Conservation (phyloP, 805 yeast species). For the Ogataea haglerorum region DNA sequence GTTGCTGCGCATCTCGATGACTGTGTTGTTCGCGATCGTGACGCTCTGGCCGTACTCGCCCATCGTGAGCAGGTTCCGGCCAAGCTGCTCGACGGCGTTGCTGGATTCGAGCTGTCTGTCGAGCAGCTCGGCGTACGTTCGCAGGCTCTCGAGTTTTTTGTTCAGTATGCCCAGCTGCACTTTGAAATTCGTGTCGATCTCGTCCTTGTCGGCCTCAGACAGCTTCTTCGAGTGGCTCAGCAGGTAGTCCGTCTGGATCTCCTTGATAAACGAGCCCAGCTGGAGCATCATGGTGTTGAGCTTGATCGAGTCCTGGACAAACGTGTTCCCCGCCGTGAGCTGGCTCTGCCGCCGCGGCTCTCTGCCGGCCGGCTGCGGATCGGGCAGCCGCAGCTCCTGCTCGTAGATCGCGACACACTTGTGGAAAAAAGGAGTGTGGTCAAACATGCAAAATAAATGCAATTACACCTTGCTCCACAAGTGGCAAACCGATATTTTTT, state of each 20-base stretch:
- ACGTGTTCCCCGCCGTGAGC: constrained; percentile 33
- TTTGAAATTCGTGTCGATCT: constrained; percentile 27
- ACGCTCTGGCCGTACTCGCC: constrained; percentile 37
- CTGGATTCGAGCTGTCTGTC: constrained; percentile 48
- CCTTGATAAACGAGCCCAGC: constrained; percentile 33
- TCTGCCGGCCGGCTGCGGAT: not conserved
- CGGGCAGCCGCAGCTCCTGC: constrained; percentile 12
- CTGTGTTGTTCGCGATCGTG: constrained; percentile 35
- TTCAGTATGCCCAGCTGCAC: constrained; percentile 22
- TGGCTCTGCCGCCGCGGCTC: constrained; percentile 5
- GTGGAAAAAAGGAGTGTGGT: constrained; percentile 45
- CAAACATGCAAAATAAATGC: constrained; percentile 36
- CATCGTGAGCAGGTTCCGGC: constrained; percentile 30
- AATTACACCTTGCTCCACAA: constrained; percentile 10
- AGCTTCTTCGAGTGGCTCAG: constrained; percentile 26
- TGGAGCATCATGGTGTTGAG: constrained; percentile 34
- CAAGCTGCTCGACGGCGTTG: constrained; percentile 45
- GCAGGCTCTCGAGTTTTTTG: constrained; percentile 30
- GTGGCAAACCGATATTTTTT: constrained; percentile 10
- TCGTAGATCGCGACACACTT: constrained; percentile 45
- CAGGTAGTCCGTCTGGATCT: constrained; percentile 36
- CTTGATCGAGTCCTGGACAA: constrained; percentile 38
- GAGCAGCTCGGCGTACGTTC: constrained; percentile 36
- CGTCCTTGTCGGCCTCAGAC: constrained; percentile 26
- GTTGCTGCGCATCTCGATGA: constrained; percentile 45